A percentile compares a stretch with the other conserved stretches of the same genome.
These are phyloP conservation scores for Aureobasidium zeae DNA, from an alignment of 2,329 filamentous ascomycete genomes.

Conservation along the genomic window DNA sequence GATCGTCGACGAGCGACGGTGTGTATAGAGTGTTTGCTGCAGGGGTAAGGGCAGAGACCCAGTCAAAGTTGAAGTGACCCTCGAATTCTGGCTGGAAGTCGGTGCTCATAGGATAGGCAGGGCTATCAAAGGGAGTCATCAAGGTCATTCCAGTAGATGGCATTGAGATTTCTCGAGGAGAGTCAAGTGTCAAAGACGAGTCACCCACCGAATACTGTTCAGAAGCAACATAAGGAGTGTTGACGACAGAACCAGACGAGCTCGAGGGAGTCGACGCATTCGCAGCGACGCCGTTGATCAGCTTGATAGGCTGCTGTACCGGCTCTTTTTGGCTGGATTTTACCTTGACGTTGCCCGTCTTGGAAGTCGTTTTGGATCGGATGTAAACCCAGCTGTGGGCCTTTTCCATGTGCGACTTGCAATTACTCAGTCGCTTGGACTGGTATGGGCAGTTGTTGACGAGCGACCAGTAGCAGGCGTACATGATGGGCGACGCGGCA, in stretches of 20 bases:
- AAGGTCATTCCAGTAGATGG: constrained; percentile 26
- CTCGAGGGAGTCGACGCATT: constrained; percentile 53
- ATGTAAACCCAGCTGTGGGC: constrained; percentile 85
- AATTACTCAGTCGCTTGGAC: constrained; percentile 92
- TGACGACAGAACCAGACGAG: constrained; percentile 29
- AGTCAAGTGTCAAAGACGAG: constrained; percentile 17
- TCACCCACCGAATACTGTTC: constrained; percentile 24
- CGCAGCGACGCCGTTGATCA: constrained; percentile 51
- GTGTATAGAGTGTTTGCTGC: constrained; percentile 23
- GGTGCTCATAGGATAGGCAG: constrained; percentile 25
- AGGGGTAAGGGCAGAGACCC: constrained; percentile 20
- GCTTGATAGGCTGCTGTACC: constrained; percentile 33
- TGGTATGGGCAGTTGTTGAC: constrained; percentile 63
- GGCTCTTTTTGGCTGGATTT: constrained; percentile 10
- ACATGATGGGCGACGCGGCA: constrained; percentile 67
- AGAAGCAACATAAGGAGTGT: constrained; percentile 29
- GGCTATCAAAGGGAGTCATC: constrained; percentile 21
- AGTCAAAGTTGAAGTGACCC: constrained; percentile 29
- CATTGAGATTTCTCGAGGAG: constrained; percentile 26
- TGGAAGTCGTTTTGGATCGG: constrained; percentile 63
- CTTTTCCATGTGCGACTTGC: constrained; percentile 99
- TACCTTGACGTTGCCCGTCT: constrained; percentile 59
- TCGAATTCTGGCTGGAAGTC: constrained; percentile 26
- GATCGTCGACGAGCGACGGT: constrained; percentile 29
- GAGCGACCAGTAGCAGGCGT: constrained; percentile 69